Evolutionary conservation across 2,329 filamentous ascomycete species (phyloP), one percentile per base, ranked within the genome.

Genomic region (Annulohypoxylon truncatum): DNA sequence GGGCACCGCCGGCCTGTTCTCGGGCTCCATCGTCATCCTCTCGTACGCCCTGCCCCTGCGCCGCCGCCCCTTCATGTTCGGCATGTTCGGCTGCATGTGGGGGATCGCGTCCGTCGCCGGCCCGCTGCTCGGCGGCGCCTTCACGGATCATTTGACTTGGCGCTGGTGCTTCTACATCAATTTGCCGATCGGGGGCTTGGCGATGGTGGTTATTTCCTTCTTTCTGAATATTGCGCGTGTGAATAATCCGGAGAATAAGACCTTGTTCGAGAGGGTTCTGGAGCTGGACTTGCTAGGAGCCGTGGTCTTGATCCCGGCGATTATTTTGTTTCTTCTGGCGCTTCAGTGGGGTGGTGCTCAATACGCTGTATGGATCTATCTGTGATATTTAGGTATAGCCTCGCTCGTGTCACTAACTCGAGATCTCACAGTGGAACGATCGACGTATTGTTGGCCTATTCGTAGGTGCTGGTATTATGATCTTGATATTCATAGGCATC

Each of bases 341-440:
- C 77, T 89, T 35, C 83, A 88, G 70, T 88, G 84, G 82, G 87
- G 85, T 12, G 87, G 87, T 7, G 77, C 81, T 38, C 74, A 82
- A 22, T 83, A 84, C 58, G 53, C 85, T 3, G 66, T 68, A 61
- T 29, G 62, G 64, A 58, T 15, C 61, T 62, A 22, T 24, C 12
- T 28, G 54, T 9, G 15, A 28, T 13, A n/a, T n/a, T n/a, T n/a
- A n/a, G n/a, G n/a, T n/a, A n/a, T n/a, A n/a, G n/a, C n/a, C n/a
- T n/a, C n/a, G n/a, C n/a, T n/a, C 26, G 2, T 1, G 33, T 29
- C 7, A 15, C 35, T 68, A 24, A 60, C 28, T 48, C 13, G 4
- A 53, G 26, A 28, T 35, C 10, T n/a, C 38, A 20, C 26, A 68
- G 66, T 89, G 86, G 86, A 78, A 74, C 61, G 80, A 79, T 75